These are phyloP conservation scores for Rhexocercosporidium sp. DNA, from an alignment of 2,329 filamentous ascomycete genomes.

Conservation along the genomic window DNA sequence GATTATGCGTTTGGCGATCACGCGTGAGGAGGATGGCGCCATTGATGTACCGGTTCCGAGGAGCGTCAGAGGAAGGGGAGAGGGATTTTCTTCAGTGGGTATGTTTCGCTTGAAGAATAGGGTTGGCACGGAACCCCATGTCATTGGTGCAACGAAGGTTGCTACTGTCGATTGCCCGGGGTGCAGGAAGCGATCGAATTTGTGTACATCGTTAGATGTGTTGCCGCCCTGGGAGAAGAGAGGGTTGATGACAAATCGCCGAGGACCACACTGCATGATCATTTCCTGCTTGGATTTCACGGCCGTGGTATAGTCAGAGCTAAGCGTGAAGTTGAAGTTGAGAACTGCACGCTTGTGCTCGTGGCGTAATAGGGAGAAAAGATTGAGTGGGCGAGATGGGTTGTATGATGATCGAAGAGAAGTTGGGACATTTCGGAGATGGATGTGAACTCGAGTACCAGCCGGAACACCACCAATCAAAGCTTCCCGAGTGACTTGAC, in stretches of 20 bases:
- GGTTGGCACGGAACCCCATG: conserved; percentile 89
- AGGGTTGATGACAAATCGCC: conserved; percentile 86
- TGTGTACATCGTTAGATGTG: conserved; percentile 96
- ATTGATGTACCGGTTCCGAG: conserved; percentile 88
- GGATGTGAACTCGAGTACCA: conserved; percentile 81
- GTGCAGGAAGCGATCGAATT: conserved; percentile 90
- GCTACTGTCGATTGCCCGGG: conserved; percentile 89
- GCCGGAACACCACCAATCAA: conserved; percentile 85
- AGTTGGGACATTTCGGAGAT: conserved; percentile 67
- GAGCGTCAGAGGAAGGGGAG: conserved; percentile 64
- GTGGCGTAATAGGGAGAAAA: conserved; percentile 89
- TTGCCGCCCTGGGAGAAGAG: conserved; percentile 88
- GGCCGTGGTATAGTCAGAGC: conserved; percentile 74
- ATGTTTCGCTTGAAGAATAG: conserved; percentile 78
- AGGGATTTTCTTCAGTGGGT: conserved; percentile 51
- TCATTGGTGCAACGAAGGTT: conserved; percentile 86
- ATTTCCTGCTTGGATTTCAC: conserved; percentile 93
- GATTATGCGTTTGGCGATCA: conserved; percentile 92
- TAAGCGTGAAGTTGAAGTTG: conserved; percentile 89
- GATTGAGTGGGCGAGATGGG: conserved; percentile 65
- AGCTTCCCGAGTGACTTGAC: conserved; percentile 77
- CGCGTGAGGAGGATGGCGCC: conserved; percentile 74
- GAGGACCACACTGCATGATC: conserved; percentile 87
- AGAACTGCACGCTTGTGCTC: conserved; percentile 92
- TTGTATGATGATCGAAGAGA: conserved; percentile 58